A percentile compares a stretch with the other conserved stretches of the same genome.
These are phyloP conservation scores for Penicillium subrubescens DNA, from an alignment of 495 filamentous ascomycete species.

Conservation along the genomic window DNA sequence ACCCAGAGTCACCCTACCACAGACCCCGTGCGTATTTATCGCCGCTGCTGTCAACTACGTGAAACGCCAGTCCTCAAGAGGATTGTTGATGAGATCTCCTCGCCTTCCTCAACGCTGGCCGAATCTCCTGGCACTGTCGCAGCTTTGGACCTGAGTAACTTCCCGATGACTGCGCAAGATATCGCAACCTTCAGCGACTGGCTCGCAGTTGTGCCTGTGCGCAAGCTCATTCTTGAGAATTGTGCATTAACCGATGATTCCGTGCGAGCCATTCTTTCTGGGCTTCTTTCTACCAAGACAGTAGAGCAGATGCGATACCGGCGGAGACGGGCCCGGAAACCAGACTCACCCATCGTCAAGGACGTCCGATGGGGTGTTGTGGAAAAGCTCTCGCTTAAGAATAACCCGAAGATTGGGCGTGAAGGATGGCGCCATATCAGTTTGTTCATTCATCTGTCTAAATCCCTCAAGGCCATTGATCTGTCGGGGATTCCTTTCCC, in stretches of 20 bases:
- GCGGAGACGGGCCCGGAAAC: conserved; percentile 38
- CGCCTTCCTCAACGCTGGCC: conserved; percentile 59
- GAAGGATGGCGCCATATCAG: conserved; percentile 93
- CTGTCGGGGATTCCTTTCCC: conserved; percentile 87
- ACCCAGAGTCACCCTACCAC: conserved; percentile 76
- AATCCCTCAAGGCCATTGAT: conserved; percentile 83
- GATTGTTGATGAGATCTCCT: conserved; percentile 83
- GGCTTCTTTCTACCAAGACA: conserved; percentile 77
- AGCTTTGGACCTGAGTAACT: conserved; percentile 80
- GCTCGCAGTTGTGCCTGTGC: conserved; percentile 88
- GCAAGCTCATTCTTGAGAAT: conserved; percentile 80
- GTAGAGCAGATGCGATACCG: conserved; percentile 54
- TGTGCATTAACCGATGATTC: conserved; percentile 85
- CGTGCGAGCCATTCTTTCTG: conserved; percentile 81
- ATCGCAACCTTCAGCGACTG: conserved; percentile 88
- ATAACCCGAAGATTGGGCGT: conserved; percentile 77
- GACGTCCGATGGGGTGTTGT: conserved; percentile 67
- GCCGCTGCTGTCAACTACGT: conserved; percentile 88
- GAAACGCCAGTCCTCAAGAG: conserved; percentile 88
- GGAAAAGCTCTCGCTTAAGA: conserved; percentile 87
- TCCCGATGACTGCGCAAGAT: conserved; percentile 79
- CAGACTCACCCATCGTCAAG: conserved; percentile 21
- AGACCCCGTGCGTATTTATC: conserved; percentile 90
- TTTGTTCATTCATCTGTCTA: conserved; percentile 86
- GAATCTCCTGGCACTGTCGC: conserved; percentile 71